Base-by-base conservation (phyloP, 352 stramenopile species). In the Globisporangium abappressorium region DNA sequence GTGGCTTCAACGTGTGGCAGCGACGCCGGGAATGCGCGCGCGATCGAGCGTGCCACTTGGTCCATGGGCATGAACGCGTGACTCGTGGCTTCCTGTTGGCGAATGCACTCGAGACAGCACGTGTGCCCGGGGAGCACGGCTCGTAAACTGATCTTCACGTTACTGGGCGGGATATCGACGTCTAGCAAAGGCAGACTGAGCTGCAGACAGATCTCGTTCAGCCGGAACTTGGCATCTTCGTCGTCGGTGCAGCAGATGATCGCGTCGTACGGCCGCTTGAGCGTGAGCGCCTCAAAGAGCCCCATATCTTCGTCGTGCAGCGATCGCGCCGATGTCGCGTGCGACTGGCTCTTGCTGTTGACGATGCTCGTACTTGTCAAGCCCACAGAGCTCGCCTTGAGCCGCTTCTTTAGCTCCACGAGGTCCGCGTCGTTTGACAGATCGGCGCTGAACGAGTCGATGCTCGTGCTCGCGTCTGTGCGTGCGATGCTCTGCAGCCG, bases 181-280 rank as follows among this genome's bases (percentile, higher is more conserved):
- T 75, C 65, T n/a, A 84, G 41, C 24, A 84, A 61, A 38, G 77
- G 75, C 33, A 84, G 67, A 46, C 77, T 82, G 54, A 84, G 77
- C 59, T 84, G 72, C n/a, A 84, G 57, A 47, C 75, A 82, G 41
- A 80, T 65, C 38, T 69, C 30, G 47, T 84, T 79, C 33, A 84
- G 57, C 2, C 60, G 63, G 7, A 71, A 34, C 62, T 66, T 68
- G 18, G 69, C 66, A 5, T 14, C 67, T 18, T 73, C 75, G 57
- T 77, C 69, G 6, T 70, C 67, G 14, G 63, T 54, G 56, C 75
- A 82, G 47, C 70, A 82, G 14, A 84, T 47, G 47, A 84, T 65
- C 26, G 64, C 68, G 62, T 84, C 77, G 54, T 79, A 82, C 38
- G 77, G 77, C 9, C 69, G 68, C 64, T 77, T 77, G 47, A 79